Conservation (phyloP, 164 flowering plant genomes). For the Stephania yunnanensis region DNA sequence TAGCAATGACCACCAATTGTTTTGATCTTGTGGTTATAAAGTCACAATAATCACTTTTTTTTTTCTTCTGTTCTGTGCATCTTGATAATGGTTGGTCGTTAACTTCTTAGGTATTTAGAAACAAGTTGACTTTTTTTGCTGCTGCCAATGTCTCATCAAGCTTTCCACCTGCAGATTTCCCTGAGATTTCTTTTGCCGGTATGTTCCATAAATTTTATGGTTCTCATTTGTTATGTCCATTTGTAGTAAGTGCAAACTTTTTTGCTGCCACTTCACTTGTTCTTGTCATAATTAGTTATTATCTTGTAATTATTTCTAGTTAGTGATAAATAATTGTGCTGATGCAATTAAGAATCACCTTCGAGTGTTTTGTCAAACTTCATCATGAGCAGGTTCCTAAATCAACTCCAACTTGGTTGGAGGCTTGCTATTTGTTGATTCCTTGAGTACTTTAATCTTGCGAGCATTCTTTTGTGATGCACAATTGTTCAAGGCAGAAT, state of each 20-base stretch:
- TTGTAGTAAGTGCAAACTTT: not conserved
- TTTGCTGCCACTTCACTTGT: not conserved
- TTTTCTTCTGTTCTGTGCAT: not conserved
- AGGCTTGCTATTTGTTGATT: not conserved
- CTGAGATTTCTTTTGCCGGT: constrained; percentile 99
- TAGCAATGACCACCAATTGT: not conserved
- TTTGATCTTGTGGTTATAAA: not conserved
- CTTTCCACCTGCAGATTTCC: constrained; percentile 77
- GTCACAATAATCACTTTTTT: not conserved
- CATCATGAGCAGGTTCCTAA: not conserved
- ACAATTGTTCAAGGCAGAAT: not conserved
- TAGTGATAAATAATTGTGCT: too few species aligned
- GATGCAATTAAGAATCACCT: not conserved
- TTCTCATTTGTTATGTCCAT: not conserved
- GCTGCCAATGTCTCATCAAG: constrained; percentile 95
- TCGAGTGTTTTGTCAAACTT: not conserved
- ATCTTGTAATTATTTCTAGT: not conserved
- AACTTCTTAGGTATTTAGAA: constrained; percentile 62
- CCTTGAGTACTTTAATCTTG: not conserved
- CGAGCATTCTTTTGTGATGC: not conserved
- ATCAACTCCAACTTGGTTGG: not conserved
- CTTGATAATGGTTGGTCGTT: constrained; percentile 2
- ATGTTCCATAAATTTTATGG: not conserved
- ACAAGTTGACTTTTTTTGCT: constrained; percentile 76
- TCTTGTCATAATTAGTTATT: not conserved